Percentiles rank a stretch among this genome's conserved stretches.
Conservation (phyloP, 2,329 filamentous ascomycete genomes). For the Fulvia fulva region DNA sequence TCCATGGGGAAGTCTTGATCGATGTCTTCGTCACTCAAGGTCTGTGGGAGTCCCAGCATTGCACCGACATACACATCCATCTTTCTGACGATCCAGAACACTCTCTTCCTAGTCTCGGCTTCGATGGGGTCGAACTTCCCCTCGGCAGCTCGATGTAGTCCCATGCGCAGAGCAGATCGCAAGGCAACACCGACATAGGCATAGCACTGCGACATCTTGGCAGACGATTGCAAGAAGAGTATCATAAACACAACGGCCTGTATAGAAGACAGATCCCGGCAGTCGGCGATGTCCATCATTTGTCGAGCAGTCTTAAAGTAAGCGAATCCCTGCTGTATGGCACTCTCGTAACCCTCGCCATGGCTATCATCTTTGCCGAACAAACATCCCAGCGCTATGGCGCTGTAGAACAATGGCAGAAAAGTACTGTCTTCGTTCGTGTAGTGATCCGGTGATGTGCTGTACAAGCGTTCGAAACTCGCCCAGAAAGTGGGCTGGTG, state of each 20-base stretch:
- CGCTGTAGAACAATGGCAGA: constrained; percentile 46
- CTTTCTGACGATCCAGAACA: constrained; percentile 50
- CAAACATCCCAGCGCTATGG: constrained; percentile 46
- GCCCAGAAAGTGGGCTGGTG: constrained; percentile 79
- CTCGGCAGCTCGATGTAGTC: constrained; percentile 47
- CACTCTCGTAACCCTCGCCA: constrained; percentile 41
- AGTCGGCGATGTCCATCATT: constrained; percentile 51
- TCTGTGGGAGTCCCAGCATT: constrained; percentile 48
- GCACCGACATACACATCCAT: constrained; percentile 52
- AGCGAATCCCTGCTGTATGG: constrained; percentile 48
- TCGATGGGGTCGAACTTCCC: constrained; percentile 47
- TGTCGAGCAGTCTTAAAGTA: constrained; percentile 49
- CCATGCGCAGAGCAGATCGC: constrained; percentile 49
- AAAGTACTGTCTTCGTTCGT: constrained; percentile 45
- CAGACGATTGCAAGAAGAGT: constrained; percentile 50
- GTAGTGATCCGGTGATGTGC: constrained; percentile 52
- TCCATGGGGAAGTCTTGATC: constrained; percentile 86
- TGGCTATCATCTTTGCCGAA: constrained; percentile 41
- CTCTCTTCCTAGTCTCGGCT: constrained; percentile 47
- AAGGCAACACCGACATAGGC: constrained; percentile 50
- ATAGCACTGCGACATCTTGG: constrained; percentile 51
- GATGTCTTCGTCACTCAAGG: constrained; percentile 54
- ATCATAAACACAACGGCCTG: constrained; percentile 54
- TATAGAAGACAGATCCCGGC: constrained; percentile 47
- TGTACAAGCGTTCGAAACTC: constrained; percentile 73